Conservation (phyloP, 2,329 filamentous ascomycete species). For the Mycosphaerella sp. region DNA sequence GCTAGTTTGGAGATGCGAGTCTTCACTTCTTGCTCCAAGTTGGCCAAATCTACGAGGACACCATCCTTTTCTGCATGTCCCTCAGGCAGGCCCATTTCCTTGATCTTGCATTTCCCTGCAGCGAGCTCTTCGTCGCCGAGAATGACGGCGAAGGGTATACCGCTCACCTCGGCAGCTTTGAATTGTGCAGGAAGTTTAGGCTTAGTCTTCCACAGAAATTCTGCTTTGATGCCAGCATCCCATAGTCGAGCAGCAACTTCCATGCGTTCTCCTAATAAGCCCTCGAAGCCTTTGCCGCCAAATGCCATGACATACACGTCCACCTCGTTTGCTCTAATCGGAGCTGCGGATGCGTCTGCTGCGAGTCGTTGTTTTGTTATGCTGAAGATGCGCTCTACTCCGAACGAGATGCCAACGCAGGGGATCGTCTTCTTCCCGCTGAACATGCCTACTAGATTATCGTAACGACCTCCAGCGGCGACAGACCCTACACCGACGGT, state of each 20-base stretch:
- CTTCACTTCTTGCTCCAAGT: slow-evolving; percentile 60
- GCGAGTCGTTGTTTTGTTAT: slow-evolving; percentile 75
- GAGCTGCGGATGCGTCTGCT: slow-evolving; percentile 51
- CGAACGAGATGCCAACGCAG: slow-evolving; percentile 89
- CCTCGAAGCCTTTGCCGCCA: slow-evolving; percentile 76
- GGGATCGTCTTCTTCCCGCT: slow-evolving; percentile 68
- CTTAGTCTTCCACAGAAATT: slow-evolving; percentile 85
- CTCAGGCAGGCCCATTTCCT: slow-evolving; percentile 72
- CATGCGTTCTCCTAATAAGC: slow-evolving; percentile 78
- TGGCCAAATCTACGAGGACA: slow-evolving; percentile 60
- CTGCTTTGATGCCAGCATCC: slow-evolving; percentile 84
- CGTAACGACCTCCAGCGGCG: slow-evolving; percentile 84
- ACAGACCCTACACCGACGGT: slow-evolving; percentile 79
- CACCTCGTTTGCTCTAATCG: slow-evolving; percentile 63
- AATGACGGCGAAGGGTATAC: slow-evolving; percentile 80
- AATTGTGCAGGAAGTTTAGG: slow-evolving; percentile 85
- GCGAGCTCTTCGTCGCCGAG: slow-evolving; percentile 85
- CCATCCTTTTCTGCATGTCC: slow-evolving; percentile 89
- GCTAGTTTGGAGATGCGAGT: slow-evolving; percentile 37
- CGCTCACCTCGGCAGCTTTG: slow-evolving; percentile 75
- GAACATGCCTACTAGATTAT: slow-evolving; percentile 93
- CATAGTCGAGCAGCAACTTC: slow-evolving; percentile 68
- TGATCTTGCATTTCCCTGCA: slow-evolving; percentile 77
- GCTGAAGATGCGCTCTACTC: slow-evolving; percentile 90
- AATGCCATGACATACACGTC: slow-evolving; percentile 96